These are phyloP conservation scores for Zhuliangozyma parablackwelliae DNA, from an alignment of 1,139 yeast species.

Conservation along the genomic window DNA sequence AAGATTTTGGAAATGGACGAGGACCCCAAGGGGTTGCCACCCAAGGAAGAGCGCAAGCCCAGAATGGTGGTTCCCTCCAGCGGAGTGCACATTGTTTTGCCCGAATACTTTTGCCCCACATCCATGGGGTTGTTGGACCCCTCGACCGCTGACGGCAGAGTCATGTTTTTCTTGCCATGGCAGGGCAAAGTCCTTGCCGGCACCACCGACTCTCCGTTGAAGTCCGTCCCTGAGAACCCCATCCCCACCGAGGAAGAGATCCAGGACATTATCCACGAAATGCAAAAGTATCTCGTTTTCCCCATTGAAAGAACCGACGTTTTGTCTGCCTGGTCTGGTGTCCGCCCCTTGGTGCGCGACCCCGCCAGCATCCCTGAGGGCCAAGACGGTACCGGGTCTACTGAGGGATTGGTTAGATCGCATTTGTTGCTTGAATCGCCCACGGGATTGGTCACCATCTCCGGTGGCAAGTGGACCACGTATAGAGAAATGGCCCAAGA, in stretches of 20 bases:
- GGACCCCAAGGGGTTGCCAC: slow-evolving; percentile 61
- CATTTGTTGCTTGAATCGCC: slow-evolving; percentile 70
- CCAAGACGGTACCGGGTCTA: slow-evolving; percentile 42
- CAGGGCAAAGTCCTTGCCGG: slow-evolving; percentile 96
- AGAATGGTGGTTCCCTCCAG: slow-evolving; percentile 91
- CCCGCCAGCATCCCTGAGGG: slow-evolving; percentile 59
- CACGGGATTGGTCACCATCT: slow-evolving; percentile 76
- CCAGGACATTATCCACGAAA: slow-evolving; percentile 79
- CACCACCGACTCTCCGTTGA: slow-evolving; percentile 84
- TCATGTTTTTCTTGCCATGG: slow-evolving; percentile 97
- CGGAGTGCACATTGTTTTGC: slow-evolving; percentile 90
- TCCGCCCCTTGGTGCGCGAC: slow-evolving; percentile 89
- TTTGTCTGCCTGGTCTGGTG: slow-evolving; percentile 94
- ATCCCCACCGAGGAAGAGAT: slow-evolving; percentile 87
- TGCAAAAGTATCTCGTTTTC: slow-evolving; percentile 85
- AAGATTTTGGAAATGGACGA: slow-evolving; percentile 82
- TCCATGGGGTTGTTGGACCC: slow-evolving; percentile 90
- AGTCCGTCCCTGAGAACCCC: slow-evolving; percentile 76
- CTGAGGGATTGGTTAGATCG: slow-evolving; percentile 87
- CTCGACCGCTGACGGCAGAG: slow-evolving; percentile 91
- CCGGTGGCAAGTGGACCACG: slow-evolving; percentile 99
- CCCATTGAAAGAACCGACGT: slow-evolving; percentile 89
- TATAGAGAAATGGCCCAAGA: slow-evolving; percentile 98
- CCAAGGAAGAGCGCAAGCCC: slow-evolving; percentile 44
- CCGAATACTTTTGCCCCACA: slow-evolving; percentile 87